These are phyloP conservation scores for Pleurotus cornucopiae DNA, from an alignment of 768 basidiomycete genomes.

Conservation along the genomic window DNA sequence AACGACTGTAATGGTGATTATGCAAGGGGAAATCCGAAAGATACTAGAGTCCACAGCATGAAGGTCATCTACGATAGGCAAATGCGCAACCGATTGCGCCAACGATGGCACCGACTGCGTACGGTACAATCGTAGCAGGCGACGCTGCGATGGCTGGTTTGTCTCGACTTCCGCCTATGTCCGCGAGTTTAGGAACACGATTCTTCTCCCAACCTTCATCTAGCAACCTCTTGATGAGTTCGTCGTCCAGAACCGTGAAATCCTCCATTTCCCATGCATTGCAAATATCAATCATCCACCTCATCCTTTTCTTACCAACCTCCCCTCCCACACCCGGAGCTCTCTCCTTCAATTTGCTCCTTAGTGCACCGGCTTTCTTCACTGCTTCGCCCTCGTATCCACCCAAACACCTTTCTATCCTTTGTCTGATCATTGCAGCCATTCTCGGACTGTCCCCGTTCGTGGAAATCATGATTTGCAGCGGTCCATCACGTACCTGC, in stretches of 20 bases:
- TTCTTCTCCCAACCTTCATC: slow-evolving; percentile 84
- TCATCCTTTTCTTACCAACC: slow-evolving; percentile 78
- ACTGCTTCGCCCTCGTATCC: slow-evolving; percentile 74
- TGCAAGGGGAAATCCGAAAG: neutral
- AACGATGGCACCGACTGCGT: neutral
- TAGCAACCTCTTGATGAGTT: slow-evolving; percentile 59
- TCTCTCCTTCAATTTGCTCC: slow-evolving; percentile 67
- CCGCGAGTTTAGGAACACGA: slow-evolving; percentile 38
- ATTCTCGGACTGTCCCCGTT: slow-evolving; percentile 91
- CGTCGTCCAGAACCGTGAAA: slow-evolving; percentile 65
- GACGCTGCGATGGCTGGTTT: neutral
- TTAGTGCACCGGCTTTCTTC: slow-evolving; percentile 69
- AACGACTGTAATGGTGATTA: neutral
- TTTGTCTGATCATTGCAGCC: slow-evolving; percentile 75
- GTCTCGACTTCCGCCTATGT: slow-evolving; percentile 29
- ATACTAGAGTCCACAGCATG: neutral
- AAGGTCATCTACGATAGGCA: neutral
- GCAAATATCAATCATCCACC: slow-evolving; percentile 87
- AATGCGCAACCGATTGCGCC: slow-evolving; percentile 4
- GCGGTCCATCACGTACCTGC: slow-evolving; percentile 82
- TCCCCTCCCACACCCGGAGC: slow-evolving; percentile 82
- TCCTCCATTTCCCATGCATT: slow-evolving; percentile 84
- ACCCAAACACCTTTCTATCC: slow-evolving; percentile 66
- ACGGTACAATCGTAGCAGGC: neutral
- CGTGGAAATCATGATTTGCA: slow-evolving; percentile 96